These are phyloP conservation scores for Penicillium sp. DNA, from an alignment of 2,329 filamentous ascomycete species.

Conservation along the genomic window DNA sequence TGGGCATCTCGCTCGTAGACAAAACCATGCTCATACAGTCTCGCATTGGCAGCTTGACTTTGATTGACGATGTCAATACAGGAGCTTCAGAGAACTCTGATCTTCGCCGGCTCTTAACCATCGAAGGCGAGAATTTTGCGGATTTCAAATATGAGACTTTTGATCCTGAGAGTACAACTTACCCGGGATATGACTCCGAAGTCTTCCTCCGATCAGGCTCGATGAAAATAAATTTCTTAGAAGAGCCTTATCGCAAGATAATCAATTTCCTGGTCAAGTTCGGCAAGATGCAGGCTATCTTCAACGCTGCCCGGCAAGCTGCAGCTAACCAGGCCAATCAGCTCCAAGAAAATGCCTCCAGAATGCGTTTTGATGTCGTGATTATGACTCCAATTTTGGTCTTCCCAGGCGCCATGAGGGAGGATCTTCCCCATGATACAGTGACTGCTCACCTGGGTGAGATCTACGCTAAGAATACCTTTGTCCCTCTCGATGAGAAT, in stretches of 20 bases:
- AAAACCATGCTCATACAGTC: constrained; percentile 81
- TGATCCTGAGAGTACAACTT: constrained; percentile 63
- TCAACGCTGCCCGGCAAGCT: constrained; percentile 90
- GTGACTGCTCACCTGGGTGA: constrained; percentile 91
- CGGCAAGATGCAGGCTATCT: constrained; percentile 98
- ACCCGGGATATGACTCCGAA: constrained; percentile 90
- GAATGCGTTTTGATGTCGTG: constrained; percentile 86
- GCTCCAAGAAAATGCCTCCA: constrained; percentile 78
- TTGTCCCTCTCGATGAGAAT: constrained; percentile 77
- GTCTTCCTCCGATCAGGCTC: constrained; percentile 86
- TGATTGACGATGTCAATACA: constrained; percentile 88
- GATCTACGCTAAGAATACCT: constrained; percentile 92
- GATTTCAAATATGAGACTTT: constrained; percentile 98
- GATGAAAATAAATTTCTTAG: constrained; percentile 91
- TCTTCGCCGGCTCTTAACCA: constrained; percentile 78
- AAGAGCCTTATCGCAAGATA: constrained; percentile 96
- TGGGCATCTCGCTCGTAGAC: constrained; percentile 77
- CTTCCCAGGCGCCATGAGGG: constrained; percentile 70
- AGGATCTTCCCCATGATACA: constrained; percentile 65
- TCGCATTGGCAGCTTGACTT: constrained; percentile 72
- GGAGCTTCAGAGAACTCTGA: constrained; percentile 73
- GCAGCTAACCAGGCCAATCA: constrained; percentile 89
- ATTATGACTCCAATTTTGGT: constrained; percentile 93
- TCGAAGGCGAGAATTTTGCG: constrained; percentile 91
- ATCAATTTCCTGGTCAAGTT: constrained; percentile 98